Percentiles rank a stretch among this genome's conserved stretches.
These are phyloP conservation scores for Polytrichum commune DNA, from an alignment of 225 moss, liverwort and hornwort genomes.

Conservation along the genomic window DNA sequence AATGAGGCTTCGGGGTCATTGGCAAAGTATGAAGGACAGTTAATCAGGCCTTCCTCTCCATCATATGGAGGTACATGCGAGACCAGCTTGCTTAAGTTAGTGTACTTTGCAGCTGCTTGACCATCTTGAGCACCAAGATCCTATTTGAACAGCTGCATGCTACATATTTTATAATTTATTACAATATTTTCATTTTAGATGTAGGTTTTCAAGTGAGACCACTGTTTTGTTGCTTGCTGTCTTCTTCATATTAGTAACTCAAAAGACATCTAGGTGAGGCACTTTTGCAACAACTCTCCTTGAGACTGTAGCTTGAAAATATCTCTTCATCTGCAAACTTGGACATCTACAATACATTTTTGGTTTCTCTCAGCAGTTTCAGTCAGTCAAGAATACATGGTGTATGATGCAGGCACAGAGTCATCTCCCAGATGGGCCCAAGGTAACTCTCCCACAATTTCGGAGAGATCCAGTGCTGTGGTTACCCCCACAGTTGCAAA, in stretches of 20 bases:
- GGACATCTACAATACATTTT: no score
- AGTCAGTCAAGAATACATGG: neutral
- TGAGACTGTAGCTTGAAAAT: constrained; percentile 1
- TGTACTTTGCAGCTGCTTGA: no score
- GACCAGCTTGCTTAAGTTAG: neutral
- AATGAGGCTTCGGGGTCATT: constrained; percentile 23
- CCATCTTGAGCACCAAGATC: no score
- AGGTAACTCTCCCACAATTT: constrained; percentile 47
- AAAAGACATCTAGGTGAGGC: no score
- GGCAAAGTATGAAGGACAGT: constrained; percentile 33
- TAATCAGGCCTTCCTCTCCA: constrained; percentile 39
- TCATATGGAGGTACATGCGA: constrained; percentile 33
- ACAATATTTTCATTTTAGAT: no score
- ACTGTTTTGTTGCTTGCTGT: no score
- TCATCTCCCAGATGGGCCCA: constrained; percentile 47
- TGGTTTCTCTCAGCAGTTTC: no score
- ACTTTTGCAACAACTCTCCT: neutral
- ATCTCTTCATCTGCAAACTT: no score
- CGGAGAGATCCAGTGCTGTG: constrained; percentile 53
- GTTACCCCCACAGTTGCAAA: constrained; percentile 31
- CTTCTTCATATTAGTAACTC: no score
- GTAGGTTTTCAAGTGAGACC: no score
- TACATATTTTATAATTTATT: no score
- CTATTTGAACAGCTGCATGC: no score
- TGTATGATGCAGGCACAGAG: constrained; percentile 29